Percentiles rank a stretch among this genome's conserved stretches.
These are phyloP conservation scores for Dendrostoma leiphaemia DNA, from an alignment of 2,329 filamentous ascomycete genomes.

Conservation along the genomic window DNA sequence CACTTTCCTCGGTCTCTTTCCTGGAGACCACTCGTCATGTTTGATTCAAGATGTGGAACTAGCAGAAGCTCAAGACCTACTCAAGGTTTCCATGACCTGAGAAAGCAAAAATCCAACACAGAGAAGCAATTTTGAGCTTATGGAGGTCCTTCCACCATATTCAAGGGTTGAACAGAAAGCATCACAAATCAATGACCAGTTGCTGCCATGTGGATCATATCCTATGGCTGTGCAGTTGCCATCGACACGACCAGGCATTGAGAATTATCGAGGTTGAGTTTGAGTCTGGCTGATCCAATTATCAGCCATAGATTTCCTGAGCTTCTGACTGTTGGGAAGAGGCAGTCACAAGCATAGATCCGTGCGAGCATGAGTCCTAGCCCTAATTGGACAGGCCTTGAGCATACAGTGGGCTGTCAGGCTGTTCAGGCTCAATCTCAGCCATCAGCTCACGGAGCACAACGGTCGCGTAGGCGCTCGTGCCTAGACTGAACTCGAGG, in stretches of 20 bases:
- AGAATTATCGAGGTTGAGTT: neutral
- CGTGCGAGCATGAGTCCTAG: neutral
- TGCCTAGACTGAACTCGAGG: conserved; percentile 34
- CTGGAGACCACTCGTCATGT: no score
- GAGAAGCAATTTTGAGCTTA: no score
- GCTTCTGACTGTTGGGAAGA: neutral
- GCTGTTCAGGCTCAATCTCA: conserved; percentile 12
- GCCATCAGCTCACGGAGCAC: conserved; percentile 35
- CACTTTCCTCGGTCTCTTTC: no score
- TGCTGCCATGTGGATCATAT: neutral
- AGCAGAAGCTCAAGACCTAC: no score
- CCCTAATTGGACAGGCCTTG: neutral
- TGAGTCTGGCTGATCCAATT: neutral
- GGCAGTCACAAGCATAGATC: neutral
- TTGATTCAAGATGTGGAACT: no score
- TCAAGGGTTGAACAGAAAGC: no score
- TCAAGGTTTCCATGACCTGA: no score
- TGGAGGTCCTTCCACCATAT: neutral
- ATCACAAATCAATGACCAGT: no score
- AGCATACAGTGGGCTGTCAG: conserved; percentile 10
- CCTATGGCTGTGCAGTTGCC: neutral
- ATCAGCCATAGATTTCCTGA: neutral
- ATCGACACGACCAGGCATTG: neutral
- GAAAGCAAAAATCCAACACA: no score
- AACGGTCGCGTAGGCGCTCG: conserved; percentile 37